Evolutionary conservation across 2,329 filamentous ascomycete species (phyloP).

Genomic region (Monilinia aucupariae): DNA sequence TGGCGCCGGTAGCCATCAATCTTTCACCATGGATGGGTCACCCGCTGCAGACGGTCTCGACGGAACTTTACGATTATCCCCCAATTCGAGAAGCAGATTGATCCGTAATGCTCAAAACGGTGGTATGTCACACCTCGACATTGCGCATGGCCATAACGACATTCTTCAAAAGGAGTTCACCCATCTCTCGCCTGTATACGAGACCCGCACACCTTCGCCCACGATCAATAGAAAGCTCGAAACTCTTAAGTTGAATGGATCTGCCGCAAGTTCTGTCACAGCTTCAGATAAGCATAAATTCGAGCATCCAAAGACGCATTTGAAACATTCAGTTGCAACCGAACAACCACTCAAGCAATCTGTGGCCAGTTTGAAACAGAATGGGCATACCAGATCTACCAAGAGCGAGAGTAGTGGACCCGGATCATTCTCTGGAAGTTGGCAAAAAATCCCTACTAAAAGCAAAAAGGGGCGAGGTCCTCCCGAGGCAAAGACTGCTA

Average conservation of each 20-base stretch:
- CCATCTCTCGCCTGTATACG: conserved; percentile 67
- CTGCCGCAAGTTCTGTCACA: conserved; percentile 15
- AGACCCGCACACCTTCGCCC: conserved; percentile 66
- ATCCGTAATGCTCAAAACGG: conserved; percentile 29
- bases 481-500: conserved; percentile 43
- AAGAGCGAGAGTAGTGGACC: conserved; percentile 48
- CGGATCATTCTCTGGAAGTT: conserved; percentile 36
- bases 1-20: conserved; percentile 17
- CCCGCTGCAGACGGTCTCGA: conserved; percentile 22
- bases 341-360: conserved; percentile 30
- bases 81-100: conserved; percentile 27
- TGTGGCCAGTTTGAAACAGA: conserved; percentile 37
- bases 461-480: conserved; percentile 44
- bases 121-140: conserved; percentile 33
- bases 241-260: conserved; percentile 21
- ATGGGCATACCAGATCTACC: conserved; percentile 48
- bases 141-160: conserved; percentile 28
- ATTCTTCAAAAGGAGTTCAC: conserved; percentile 29
- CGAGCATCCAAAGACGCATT: conserved; percentile 16
- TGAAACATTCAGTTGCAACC: conserved; percentile 37
- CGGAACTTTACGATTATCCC: conserved; percentile 27
- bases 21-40: conserved; percentile 21
- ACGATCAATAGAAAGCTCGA: conserved; percentile 53
- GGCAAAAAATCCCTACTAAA: conserved; percentile 54
- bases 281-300: conserved; percentile 22